Evolutionary conservation across 352 stramenopile species (phyloP).

Genomic region (Globisporangium recalcitrans): DNA sequence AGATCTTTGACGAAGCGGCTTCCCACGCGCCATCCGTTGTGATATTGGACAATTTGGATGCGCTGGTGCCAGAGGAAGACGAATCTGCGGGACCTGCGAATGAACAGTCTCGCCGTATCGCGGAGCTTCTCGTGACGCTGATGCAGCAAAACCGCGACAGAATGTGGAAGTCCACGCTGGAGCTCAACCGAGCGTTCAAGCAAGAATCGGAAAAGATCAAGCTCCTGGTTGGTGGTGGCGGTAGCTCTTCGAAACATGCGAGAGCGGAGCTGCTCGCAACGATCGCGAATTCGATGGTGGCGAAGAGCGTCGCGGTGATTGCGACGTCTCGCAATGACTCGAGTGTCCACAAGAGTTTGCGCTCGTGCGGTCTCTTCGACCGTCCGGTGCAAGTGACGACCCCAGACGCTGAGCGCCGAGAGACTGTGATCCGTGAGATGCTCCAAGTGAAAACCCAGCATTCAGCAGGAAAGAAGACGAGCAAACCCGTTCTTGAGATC

Average conservation of each 20-base stretch:
- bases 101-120: slow-evolving; percentile 84
- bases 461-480: slow-evolving; percentile 12
- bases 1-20: slow-evolving; percentile 47
- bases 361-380: slow-evolving; percentile 66
- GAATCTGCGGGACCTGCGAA: slow-evolving; percentile 68
- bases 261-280: slow-evolving; percentile 37
- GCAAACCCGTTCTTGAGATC: slow-evolving; percentile 17
- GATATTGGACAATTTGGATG: slow-evolving; percentile 82
- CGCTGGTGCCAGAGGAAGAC: slow-evolving; percentile 71
- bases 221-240: slow-evolving; percentile 1
- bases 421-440: slow-evolving; percentile 58
- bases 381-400: slow-evolving; percentile 48
- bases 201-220: slow-evolving; percentile 30
- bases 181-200: slow-evolving; percentile 56
- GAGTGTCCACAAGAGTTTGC: slow-evolving; percentile 63
- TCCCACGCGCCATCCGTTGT: slow-evolving; percentile 54
- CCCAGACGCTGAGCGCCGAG: slow-evolving; percentile 57
- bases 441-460: slow-evolving; percentile 40
- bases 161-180: slow-evolving; percentile 55
- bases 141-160: slow-evolving; percentile 45
- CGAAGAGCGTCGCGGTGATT: slow-evolving; percentile 65
- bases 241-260: slow-evolving; percentile 16
- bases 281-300: slow-evolving; percentile 49
- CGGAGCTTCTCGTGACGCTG: slow-evolving; percentile 60
- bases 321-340: slow-evolving; percentile 50